A percentile compares a stretch with the other conserved stretches of the same genome.
phyloP scores from a whole-genome alignment of 2,329 filamentous ascomycete genomes.

The Nemania sp. region DNA sequence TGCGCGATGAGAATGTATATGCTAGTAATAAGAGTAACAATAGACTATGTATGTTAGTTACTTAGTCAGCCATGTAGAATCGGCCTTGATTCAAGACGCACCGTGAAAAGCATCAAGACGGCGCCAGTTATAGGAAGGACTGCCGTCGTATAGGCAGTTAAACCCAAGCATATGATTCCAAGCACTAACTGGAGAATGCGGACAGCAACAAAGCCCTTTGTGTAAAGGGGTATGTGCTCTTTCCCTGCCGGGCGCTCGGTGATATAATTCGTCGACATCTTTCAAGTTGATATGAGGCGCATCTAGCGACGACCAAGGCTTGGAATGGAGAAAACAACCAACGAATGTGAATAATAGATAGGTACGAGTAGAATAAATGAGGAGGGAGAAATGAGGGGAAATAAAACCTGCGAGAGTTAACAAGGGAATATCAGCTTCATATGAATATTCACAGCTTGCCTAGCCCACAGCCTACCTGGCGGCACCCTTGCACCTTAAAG shows the following conservation, averaged over 20 bases:
- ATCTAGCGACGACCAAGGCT: neutral
- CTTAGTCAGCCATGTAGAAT: neutral
- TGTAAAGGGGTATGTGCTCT: slow-evolving; percentile 62
- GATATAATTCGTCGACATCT: slow-evolving; percentile 48
- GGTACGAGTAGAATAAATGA: neutral
- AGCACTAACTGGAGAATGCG: slow-evolving; percentile 61
- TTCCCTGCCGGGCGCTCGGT: slow-evolving; percentile 52
- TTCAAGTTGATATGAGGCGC: slow-evolving; percentile 4
- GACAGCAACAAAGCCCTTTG: slow-evolving; percentile 57
- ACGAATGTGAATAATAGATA: neutral
- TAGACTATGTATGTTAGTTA: slow-evolving; percentile 47
- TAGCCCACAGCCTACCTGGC: too few relatives aligned
- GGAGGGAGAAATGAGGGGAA: neutral
- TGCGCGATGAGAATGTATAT: slow-evolving; percentile 62
- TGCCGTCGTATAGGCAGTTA: slow-evolving; percentile 60
- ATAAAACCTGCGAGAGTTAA: neutral
- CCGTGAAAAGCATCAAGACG: slow-evolving; percentile 55
- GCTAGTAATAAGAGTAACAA: slow-evolving; percentile 59
- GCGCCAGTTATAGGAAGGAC: slow-evolving; percentile 47
- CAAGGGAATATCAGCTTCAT: slow-evolving; percentile 20
- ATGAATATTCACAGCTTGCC: slow-evolving; percentile 12
- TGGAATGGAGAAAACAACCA: neutral
- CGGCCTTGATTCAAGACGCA: slow-evolving; percentile 46
- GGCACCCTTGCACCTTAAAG: neutral
- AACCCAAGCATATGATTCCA: slow-evolving; percentile 59